Conservation (phyloP, 768 basidiomycete genomes). For the Leccinum rimulosum region DNA sequence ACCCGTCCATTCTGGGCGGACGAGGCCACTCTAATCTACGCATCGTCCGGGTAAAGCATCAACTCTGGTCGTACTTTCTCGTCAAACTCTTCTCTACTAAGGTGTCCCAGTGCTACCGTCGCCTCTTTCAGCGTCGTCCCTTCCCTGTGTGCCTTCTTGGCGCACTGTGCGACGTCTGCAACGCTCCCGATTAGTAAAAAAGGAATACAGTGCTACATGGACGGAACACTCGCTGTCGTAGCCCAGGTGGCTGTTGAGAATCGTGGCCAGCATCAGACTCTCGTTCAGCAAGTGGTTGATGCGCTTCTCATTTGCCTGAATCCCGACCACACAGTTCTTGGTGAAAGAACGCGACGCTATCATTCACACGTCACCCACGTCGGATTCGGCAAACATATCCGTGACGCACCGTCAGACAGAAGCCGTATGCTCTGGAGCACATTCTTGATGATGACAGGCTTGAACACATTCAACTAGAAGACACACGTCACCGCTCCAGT, state of each 20-base stretch:
- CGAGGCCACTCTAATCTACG: conserved; percentile 22
- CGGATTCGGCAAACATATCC: background rate
- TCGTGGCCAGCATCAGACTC: conserved; percentile 96
- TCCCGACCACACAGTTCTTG: conserved; percentile 95
- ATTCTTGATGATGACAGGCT: conserved; percentile 98
- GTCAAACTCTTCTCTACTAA: conserved; percentile 92
- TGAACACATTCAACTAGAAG: conserved; percentile 93
- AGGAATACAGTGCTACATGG: background rate
- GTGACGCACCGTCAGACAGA: conserved; percentile 75
- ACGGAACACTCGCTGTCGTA: conserved; percentile 82
- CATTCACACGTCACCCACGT: conserved; percentile 10
- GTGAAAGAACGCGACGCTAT: conserved; percentile 89
- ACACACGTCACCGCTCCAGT: conserved; percentile 8
- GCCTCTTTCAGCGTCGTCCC: conserved; percentile 96
- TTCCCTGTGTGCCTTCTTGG: conserved; percentile 99
- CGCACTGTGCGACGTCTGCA: conserved; percentile 93
- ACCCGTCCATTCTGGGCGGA: conserved; percentile 28
- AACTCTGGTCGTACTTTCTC: conserved; percentile 88
- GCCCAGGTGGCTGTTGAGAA: conserved; percentile 92
- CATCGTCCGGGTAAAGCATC: conserved; percentile 77
- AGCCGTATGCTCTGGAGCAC: conserved; percentile 94
- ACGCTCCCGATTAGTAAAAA: conserved; percentile 9
- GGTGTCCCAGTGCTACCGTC: conserved; percentile 80
- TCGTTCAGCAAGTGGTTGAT: conserved; percentile 89
- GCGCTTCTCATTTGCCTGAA: conserved; percentile 93